A percentile compares a stretch with the other conserved stretches of the same genome.
These are phyloP conservation scores for Boletus rubescentipes DNA, from an alignment of 768 basidiomycete genomes.

Conservation along the genomic window DNA sequence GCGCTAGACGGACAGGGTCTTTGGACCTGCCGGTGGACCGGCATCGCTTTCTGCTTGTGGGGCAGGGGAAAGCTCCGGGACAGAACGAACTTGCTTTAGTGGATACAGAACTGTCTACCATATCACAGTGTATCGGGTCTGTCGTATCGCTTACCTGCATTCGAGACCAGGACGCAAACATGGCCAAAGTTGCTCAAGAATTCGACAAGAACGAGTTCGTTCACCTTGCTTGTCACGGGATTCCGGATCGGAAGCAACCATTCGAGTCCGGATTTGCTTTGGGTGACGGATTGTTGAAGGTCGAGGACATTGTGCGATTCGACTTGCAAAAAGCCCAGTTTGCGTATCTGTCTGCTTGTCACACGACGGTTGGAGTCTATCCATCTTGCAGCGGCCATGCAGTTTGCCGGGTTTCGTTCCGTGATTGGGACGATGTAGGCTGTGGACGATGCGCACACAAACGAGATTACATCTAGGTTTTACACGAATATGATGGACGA, in stretches of 20 bases:
- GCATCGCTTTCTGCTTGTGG: too few relatives aligned
- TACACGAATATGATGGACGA: neutral
- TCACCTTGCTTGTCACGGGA: conserved; percentile 25
- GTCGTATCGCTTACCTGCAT: neutral
- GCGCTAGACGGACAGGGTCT: too few relatives aligned
- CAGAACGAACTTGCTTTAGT: neutral
- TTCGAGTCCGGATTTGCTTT: conserved; percentile 16
- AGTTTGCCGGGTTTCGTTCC: conserved; percentile 5
- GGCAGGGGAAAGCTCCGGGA: too few relatives aligned
- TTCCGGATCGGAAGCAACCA: conserved; percentile 4
- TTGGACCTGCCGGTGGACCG: too few relatives aligned
- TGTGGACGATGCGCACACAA: conserved; percentile 6
- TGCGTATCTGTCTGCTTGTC: conserved; percentile 27
- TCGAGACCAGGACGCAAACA: neutral
- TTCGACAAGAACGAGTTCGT: neutral
- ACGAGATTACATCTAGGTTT: neutral
- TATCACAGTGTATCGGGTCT: neutral
- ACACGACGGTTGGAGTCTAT: conserved; percentile 3
- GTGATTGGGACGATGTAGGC: conserved; percentile 17
- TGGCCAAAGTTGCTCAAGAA: neutral
- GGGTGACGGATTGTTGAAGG: neutral
- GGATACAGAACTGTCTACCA: neutral
- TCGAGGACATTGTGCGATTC: conserved; percentile 7
- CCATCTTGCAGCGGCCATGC: conserved; percentile 5
- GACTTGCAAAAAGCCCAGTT: conserved; percentile 4